Base-by-base conservation (phyloP, 495 filamentous ascomycete genomes). In the Penicillium coprophilum region DNA sequence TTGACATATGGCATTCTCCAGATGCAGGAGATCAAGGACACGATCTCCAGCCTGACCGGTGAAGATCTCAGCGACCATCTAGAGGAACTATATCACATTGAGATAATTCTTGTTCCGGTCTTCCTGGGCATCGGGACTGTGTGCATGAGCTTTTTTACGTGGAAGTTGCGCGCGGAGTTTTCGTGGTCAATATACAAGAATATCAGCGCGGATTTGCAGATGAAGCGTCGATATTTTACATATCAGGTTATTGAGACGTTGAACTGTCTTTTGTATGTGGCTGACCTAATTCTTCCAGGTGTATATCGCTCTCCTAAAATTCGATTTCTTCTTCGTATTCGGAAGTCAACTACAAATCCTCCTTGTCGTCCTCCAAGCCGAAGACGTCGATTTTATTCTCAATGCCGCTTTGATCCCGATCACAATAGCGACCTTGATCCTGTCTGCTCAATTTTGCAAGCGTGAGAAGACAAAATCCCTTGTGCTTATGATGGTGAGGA, bases 321-420 rank as follows among this genome's bases (percentile, higher is more conserved):
- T 64, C 38, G 59, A 64, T 12, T 64, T 61, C 44, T 64, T 61
- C 43, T 64, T 64, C 17, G 48, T 64, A 2, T 64, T 64, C 21
- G 59, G 58, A 40, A 64, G 47, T 40, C 62, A 64, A 53, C 55
- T 62, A 10, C 59, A 64, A 44, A 28, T 64, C 17, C 45, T 64
- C 6, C 58, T 64, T 13, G 49, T 53, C 6, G 38, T 64, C 15
- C 20, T 36, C 17, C 24, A 58, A 10, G 6, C 45, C 6, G 20
- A 48, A 20, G 49, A 56, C 23, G 4, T 39, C 12, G 51, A 62
- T 38, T 64, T 64, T 23, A 50, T 64, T 15, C 2, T 56, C 8
- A 61, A 61, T 17, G 52, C 55, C 5, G 52, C 52, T 1, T 31
- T 58, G 45, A 51, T 62, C 32, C 59, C 62, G 8, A 31, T 62